Evolutionary conservation across 2,329 filamentous ascomycete species (phyloP).

Genomic region (Apiospora sp.): DNA sequence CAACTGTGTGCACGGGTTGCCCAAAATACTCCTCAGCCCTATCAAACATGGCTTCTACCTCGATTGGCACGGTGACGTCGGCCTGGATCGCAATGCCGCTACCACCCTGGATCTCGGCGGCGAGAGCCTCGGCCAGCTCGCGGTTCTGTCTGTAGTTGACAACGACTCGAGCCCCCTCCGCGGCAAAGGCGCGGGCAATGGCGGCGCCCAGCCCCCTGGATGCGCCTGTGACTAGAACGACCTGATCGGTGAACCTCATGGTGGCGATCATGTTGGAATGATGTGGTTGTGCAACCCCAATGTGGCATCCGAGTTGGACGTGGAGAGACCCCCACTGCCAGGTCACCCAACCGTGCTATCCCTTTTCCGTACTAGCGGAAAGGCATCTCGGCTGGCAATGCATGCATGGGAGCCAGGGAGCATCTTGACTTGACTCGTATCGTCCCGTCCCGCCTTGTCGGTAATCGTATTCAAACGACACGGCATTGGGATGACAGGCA

Average conservation of each 20-base stretch:
- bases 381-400: not conserved
- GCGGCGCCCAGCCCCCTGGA: constrained; percentile 25
- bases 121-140: not conserved
- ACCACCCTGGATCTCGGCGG: constrained; percentile 1
- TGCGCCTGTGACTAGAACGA: constrained; percentile 25
- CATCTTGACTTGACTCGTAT: not conserved
- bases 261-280: not conserved
- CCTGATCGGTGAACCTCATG: constrained; percentile 22
- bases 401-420: no score
- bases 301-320: not conserved
- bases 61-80: constrained; percentile 24
- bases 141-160: constrained; percentile 14
- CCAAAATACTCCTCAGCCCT: constrained; percentile 10
- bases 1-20: constrained; percentile 13
- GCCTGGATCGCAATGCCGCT: constrained; percentile 21
- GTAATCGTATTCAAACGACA: not conserved
- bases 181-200: constrained; percentile 22
- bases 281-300: not conserved
- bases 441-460: not conserved
- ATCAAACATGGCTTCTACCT: constrained; percentile 4
- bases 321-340: not conserved
- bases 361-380: not conserved
- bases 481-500: not conserved
- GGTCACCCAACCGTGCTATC: not conserved
- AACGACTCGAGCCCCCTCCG: constrained; percentile 21